A percentile compares a stretch with the other conserved stretches of the same genome.
Evolutionary conservation across 352 stramenopile species (phyloP).

Genomic region (Aphanomyces euteiches): DNA sequence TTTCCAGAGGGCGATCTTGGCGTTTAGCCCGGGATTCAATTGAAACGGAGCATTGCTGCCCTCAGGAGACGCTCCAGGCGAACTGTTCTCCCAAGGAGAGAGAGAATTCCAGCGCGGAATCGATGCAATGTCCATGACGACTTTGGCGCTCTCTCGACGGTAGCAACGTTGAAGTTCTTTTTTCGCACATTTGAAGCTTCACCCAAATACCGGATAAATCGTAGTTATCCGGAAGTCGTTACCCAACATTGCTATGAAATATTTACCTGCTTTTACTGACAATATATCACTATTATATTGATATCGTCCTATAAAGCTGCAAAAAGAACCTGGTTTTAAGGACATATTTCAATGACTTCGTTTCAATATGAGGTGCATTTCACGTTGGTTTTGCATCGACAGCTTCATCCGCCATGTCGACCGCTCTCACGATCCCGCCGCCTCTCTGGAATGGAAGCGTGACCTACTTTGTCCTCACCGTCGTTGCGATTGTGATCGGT

Average conservation of each 20-base stretch:
- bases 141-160: neutral
- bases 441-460: slow-evolving; percentile 77
- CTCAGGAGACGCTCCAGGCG: neutral
- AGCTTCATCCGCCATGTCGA: slow-evolving; percentile 9
- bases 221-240: neutral
- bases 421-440: slow-evolving; percentile 40
- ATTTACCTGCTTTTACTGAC: neutral
- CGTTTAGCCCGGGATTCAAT: slow-evolving; percentile 41
- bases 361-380: neutral
- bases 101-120: no score
- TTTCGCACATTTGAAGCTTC: neutral
- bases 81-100: no score
- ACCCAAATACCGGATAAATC: slow-evolving; percentile 5
- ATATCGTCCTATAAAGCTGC: neutral
- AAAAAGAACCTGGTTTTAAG: neutral
- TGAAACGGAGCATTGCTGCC: slow-evolving; percentile 33
- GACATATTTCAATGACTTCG: no score
- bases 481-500: slow-evolving; percentile 70
- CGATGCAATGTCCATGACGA: no score
- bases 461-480: slow-evolving; percentile 83
- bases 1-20: slow-evolving; percentile 53
- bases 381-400: slow-evolving; percentile 16
- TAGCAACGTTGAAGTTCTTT: slow-evolving; percentile 25
- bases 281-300: neutral
- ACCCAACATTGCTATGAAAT: neutral